Percentiles rank a stretch among this genome's conserved stretches.
Conservation (phyloP, 139 green algal species). For the Chlamydomonas sp. region DNA sequence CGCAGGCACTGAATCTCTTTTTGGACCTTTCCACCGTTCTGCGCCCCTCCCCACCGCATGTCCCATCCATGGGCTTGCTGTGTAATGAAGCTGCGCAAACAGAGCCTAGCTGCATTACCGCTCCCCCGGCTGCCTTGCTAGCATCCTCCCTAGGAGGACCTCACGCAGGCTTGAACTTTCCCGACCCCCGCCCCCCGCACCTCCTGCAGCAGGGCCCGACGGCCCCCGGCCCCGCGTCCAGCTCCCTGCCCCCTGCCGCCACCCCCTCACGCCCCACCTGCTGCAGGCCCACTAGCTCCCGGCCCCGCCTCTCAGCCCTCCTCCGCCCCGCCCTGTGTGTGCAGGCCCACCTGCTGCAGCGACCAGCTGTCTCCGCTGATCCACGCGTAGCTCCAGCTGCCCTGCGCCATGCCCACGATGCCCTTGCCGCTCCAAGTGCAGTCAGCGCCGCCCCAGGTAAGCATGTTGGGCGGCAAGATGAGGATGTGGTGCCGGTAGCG, state of each 20-base stretch:
- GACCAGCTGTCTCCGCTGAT: slow-evolving; percentile 44
- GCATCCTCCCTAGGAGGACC: no score
- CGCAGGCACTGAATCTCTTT: no score
- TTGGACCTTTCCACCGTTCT: no score
- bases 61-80: no score
- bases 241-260: no score
- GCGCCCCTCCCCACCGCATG: no score
- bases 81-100: no score
- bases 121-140: no score
- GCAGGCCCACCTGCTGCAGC: slow-evolving; percentile 20
- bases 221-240: neutral
- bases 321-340: neutral
- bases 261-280: no score
- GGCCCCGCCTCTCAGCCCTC: neutral
- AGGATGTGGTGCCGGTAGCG: slow-evolving; percentile 43
- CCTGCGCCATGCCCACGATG: slow-evolving; percentile 30
- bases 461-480: slow-evolving; percentile 36
- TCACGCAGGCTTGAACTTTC: neutral
- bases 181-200: neutral
- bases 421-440: slow-evolving; percentile 42
- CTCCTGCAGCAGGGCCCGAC: neutral
- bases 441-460: slow-evolving; percentile 8
- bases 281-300: neutral
- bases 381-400: slow-evolving; percentile 38
- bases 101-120: no score